phyloP scores from a whole-genome alignment of 768 basidiomycete genomes.

The Mrakia gelida region DNA sequence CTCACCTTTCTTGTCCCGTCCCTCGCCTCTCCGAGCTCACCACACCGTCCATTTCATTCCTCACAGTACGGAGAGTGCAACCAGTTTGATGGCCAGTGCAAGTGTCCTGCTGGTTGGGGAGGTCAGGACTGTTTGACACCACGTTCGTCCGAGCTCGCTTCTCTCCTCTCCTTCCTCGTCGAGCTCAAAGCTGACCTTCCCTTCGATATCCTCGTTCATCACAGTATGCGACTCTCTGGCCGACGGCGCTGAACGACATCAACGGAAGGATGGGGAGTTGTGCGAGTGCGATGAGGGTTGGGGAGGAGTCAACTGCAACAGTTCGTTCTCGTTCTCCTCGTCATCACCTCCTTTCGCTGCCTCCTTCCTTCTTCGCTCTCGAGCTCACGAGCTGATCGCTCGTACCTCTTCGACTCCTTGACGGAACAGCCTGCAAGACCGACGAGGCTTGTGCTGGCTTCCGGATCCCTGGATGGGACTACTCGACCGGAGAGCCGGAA shows the following conservation, averaged over 20 bases:
- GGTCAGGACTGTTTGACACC: constrained; percentile 92
- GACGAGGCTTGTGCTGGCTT: constrained; percentile 76
- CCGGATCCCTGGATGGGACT: constrained; percentile 51
- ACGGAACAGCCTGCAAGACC: constrained; percentile 68
- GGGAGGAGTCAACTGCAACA: constrained; percentile 96
- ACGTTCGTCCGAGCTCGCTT: constrained; percentile 54
- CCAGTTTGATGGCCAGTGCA: constrained; percentile 88
- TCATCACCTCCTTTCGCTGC: too few relatives aligned
- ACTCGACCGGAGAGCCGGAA: constrained; percentile 38
- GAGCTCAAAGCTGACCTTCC: background rate
- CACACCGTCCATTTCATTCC: background rate
- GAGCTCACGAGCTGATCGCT: background rate
- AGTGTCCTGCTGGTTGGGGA: constrained; percentile 95
- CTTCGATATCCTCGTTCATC: background rate
- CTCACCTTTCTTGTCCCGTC: background rate
- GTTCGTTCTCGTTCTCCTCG: constrained; percentile 48
- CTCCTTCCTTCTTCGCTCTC: background rate
- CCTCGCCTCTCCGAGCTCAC: background rate
- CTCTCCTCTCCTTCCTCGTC: background rate
- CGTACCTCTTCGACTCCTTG: background rate
- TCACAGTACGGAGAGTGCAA: constrained; percentile 73
- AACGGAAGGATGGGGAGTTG: constrained; percentile 66
- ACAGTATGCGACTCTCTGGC: constrained; percentile 90
- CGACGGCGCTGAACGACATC: constrained; percentile 77
- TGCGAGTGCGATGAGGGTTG: constrained; percentile 94